These are phyloP conservation scores for Aspergillus haitiensis DNA, from an alignment of 495 filamentous ascomycete species.

Conservation along the genomic window DNA sequence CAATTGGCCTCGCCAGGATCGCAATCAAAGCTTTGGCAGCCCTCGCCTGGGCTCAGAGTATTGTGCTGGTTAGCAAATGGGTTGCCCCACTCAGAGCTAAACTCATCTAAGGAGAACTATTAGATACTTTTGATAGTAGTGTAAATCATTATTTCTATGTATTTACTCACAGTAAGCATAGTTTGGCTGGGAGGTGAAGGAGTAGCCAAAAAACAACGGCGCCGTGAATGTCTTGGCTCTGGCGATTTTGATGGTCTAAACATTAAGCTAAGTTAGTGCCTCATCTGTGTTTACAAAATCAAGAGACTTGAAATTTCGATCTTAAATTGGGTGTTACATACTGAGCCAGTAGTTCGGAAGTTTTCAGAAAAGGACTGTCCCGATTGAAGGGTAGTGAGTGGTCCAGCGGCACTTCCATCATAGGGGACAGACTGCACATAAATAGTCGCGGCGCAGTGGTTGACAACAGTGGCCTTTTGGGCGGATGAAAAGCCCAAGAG, in stretches of 20 bases:
- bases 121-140: background rate
- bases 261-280: background rate
- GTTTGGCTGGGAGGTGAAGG: conserved; percentile 31
- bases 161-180: conserved; percentile 33
- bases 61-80: conserved; percentile 32
- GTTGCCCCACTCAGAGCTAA: conserved; percentile 35
- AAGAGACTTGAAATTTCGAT: background rate
- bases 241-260: conserved; percentile 33
- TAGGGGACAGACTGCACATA: conserved; percentile 36
- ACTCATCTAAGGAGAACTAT: conserved; percentile 25
- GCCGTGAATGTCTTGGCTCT: conserved; percentile 29
- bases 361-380: conserved; percentile 30
- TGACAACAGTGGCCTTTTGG: conserved; percentile 32
- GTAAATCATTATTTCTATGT: background rate
- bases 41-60: conserved; percentile 32
- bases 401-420: conserved; percentile 31
- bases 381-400: conserved; percentile 31
- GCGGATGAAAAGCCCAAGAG: conserved; percentile 29
- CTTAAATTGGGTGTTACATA: conserved; percentile 17
- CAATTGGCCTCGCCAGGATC: conserved; percentile 31
- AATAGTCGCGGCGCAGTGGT: conserved; percentile 29
- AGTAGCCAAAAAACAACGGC: conserved; percentile 36
- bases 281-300: background rate
- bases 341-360: conserved; percentile 30
- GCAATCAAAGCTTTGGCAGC: conserved; percentile 33